Base-by-base conservation (phyloP, 2,329 filamentous ascomycete species). In the Penicillium sumatraense region DNA sequence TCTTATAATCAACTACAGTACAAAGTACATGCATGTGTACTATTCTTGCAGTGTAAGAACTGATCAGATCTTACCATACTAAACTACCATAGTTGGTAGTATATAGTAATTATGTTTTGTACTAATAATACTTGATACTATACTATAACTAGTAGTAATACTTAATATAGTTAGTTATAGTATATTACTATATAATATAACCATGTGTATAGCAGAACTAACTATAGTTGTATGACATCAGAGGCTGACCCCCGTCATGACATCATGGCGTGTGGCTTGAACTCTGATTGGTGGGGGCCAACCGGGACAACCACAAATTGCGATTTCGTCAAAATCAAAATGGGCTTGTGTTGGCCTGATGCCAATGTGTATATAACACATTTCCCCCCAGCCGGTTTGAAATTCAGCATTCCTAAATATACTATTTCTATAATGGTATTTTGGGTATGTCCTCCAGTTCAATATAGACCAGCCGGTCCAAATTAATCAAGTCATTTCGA, bases 201-300 rank as follows among this genome's bases (percentile, higher is more conserved):
- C 38, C 24, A 14, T 20, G 45, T 18, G 27, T 40, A 52, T 46
- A 20, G 33, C 23, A 42, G 20, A 11, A 5, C 27, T 23, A 23
- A 24, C 38, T 44, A 16, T 23, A 31, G 10, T 23, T 20, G 45
- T 42, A 60, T 64, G 61, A 64, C 60, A 63, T 66, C 60, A 65
- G 58, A 53, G 63, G 63, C 61, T 62, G 54, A 10, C 21, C 21
- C 38, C 41, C 31, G 21, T 53, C 11, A 38, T 65, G 63, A 66
- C 58, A 53, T 62, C 58, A 66, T 65, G 54, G 57, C 59, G 18
- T 14, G 1, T 0, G 26, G 11, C 0, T 0, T 9, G 2, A 1
- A 1, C 1, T 41, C 27, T 62, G 49, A 66, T 66, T 66, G 62
- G 63, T 26, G 20, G 42, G 24, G 8, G 6, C 2, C 2, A 11